phyloP scores from a whole-genome alignment of 495 filamentous ascomycete species.

The Achaetomiella virescens region DNA sequence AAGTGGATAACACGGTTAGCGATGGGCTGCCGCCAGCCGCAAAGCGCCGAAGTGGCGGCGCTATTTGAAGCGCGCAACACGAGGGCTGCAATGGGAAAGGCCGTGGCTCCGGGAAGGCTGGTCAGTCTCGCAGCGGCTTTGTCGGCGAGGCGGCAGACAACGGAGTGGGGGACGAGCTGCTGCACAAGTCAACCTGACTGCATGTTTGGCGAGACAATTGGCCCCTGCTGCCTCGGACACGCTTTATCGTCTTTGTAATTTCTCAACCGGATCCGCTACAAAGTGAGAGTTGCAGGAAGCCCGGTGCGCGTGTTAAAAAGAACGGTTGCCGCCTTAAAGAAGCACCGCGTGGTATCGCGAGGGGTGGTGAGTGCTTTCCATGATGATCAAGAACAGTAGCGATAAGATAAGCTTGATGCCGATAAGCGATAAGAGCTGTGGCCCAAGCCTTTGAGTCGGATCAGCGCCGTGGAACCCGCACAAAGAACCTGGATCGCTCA shows the following conservation, averaged over 20 bases:
- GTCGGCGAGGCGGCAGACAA: not conserved
- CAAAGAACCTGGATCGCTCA: too few relatives aligned
- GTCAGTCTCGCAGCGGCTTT: not conserved
- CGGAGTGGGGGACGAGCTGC: conserved; percentile 5
- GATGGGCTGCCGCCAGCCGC: not conserved
- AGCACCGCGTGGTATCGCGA: too few relatives aligned
- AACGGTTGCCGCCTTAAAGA: too few relatives aligned
- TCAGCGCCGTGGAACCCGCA: too few relatives aligned
- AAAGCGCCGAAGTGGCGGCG: not conserved
- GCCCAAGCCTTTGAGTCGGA: too few relatives aligned
- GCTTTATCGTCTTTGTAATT: not conserved
- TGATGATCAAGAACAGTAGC: too few relatives aligned
- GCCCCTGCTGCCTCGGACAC: not conserved
- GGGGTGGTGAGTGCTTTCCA: too few relatives aligned
- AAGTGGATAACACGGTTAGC: not conserved
- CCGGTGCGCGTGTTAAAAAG: too few relatives aligned
- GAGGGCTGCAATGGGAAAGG: not conserved
- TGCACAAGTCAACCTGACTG: not conserved
- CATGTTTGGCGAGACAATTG: not conserved
- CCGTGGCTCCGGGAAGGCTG: not conserved
- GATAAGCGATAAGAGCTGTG: too few relatives aligned
- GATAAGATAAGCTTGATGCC: too few relatives aligned
- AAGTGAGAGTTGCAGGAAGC: too few relatives aligned
- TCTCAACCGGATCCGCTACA: too few relatives aligned
- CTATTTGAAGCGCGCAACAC: not conserved